Conservation (phyloP, 2,329 filamentous ascomycete genomes). For the Colletotrichum orbiculare region DNA sequence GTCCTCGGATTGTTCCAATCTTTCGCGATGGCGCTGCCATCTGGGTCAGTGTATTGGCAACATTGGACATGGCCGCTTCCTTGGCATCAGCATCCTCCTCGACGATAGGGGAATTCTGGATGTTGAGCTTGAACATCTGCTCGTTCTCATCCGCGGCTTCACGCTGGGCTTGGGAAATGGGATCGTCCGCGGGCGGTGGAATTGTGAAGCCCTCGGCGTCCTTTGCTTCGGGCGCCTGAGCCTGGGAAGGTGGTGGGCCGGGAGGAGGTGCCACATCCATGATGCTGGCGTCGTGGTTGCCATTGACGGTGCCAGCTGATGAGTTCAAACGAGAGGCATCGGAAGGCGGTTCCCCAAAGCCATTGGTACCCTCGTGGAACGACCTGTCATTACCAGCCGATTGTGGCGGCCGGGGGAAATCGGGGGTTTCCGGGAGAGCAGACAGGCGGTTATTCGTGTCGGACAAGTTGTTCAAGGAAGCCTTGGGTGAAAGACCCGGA, state of each 20-base stretch:
- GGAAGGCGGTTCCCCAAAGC: slow-evolving; percentile 51
- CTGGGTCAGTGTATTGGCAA: slow-evolving; percentile 77
- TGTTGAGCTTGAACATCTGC: slow-evolving; percentile 82
- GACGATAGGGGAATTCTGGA: slow-evolving; percentile 80
- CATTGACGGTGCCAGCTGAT: slow-evolving; percentile 57
- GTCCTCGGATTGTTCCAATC: slow-evolving; percentile 82
- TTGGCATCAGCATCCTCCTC: slow-evolving; percentile 82
- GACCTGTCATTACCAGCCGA: slow-evolving; percentile 43
- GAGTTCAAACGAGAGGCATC: slow-evolving; percentile 45
- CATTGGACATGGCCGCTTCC: slow-evolving; percentile 78
- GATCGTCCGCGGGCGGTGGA: slow-evolving; percentile 70
- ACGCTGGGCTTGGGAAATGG: slow-evolving; percentile 78
- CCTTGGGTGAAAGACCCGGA: slow-evolving; percentile 62
- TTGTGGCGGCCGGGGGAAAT: slow-evolving; percentile 45
- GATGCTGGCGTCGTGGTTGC: slow-evolving; percentile 57
- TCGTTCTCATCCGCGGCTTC: slow-evolving; percentile 72
- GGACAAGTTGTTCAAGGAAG: slow-evolving; percentile 69
- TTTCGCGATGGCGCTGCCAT: slow-evolving; percentile 74
- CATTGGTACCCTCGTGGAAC: slow-evolving; percentile 59
- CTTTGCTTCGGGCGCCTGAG: slow-evolving; percentile 56
- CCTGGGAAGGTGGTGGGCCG: slow-evolving; percentile 61
- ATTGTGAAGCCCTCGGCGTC: slow-evolving; percentile 83
- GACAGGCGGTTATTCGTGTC: slow-evolving; percentile 65
- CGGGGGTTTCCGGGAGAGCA: slow-evolving; percentile 68
- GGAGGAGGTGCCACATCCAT: slow-evolving; percentile 64